Percentiles rank a stretch among this genome's conserved stretches.
Evolutionary conservation across 2,329 filamentous ascomycete genomes (phyloP).

Genomic region (Davidsoniella neocaledoniae): DNA sequence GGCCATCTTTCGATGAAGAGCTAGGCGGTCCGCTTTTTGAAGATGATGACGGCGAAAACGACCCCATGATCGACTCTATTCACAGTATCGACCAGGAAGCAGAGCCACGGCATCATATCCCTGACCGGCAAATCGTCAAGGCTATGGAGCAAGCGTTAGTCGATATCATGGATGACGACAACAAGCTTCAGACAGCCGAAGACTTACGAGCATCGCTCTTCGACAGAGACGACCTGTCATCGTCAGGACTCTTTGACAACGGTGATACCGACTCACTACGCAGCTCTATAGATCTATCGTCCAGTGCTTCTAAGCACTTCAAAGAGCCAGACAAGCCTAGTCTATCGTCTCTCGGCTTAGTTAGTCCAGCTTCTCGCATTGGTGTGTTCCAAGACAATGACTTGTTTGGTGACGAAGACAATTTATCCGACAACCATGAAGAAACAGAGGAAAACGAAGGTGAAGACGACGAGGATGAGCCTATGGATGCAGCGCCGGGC

Average conservation of each 20-base stretch:
- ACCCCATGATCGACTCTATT: slow-evolving; percentile 53
- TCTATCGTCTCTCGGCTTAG: slow-evolving; percentile 76
- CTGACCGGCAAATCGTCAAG: slow-evolving; percentile 68
- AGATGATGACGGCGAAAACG: slow-evolving; percentile 60
- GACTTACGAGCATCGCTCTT: slow-evolving; percentile 53
- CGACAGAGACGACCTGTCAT: slow-evolving; percentile 28
- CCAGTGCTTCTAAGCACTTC: slow-evolving; percentile 16
- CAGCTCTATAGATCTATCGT: slow-evolving; percentile 38
- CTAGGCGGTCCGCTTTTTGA: slow-evolving; percentile 48
- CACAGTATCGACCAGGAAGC: slow-evolving; percentile 61
- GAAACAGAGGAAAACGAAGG: slow-evolving; percentile 43
- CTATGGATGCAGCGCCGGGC: slow-evolving; percentile 86
- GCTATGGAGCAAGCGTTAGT: slow-evolving; percentile 86
- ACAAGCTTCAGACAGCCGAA: slow-evolving; percentile 42
- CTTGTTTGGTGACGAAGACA: slow-evolving; percentile 77
- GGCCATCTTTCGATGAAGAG: slow-evolving; percentile 34
- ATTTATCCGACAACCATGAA: slow-evolving; percentile 69
- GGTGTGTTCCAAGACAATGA: slow-evolving; percentile 91
- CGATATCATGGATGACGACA: slow-evolving; percentile 71
- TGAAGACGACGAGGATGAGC: slow-evolving; percentile 55
- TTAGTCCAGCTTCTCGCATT: slow-evolving; percentile 71
- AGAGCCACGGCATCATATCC: slow-evolving; percentile 30
- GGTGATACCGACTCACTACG: slow-evolving; percentile 33
- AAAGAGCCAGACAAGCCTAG: slow-evolving; percentile 57
- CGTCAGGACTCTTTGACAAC: slow-evolving; percentile 6